Base-by-base conservation (phyloP, 108 stramenopile genomes). In the Fistulifera pelliculosa region DNA sequence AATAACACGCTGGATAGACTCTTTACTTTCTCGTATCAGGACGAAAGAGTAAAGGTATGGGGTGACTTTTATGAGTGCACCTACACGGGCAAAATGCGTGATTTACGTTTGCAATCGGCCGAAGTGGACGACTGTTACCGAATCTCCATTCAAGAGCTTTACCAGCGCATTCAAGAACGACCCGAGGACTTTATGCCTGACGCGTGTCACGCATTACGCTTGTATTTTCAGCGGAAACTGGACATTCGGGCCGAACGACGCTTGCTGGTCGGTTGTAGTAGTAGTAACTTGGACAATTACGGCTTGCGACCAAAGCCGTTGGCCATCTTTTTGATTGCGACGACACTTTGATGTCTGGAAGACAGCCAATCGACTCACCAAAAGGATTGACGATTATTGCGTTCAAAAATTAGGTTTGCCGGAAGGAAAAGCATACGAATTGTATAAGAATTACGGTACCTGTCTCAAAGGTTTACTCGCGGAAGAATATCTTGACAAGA, bases 281-380 rank as follows among this genome's bases (percentile, higher is more conserved):
- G 40, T 26, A 47, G 59, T 39, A 63, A 74, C 61, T 56, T 74
- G 58, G 58, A 64, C 24, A 22, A 19, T 1, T 74, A 68, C 31
- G 19, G 19, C 17, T 23, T 68, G 0, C 62, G 73, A 19, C 61
- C 60, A 13, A 66, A 59, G 48, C 75, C 76, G 6, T 17, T 65
- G 48, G 77, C 61, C 1, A 73, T 84, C 16, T 81, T 85, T 85
- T 85, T 61, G 84, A 85, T 62, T 81, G 80, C 56, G 84, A 86
- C 55, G 84, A 86, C 50, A 86, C 55, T 77, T 77, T 64, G 80
- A 86, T 66, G 49, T 49, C 16, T 86, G 84, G 84, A 64, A 75
- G 35, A 57, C 74, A 5, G 84, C 80, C 11, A 48, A 56, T 0
- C 23, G 52, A 16, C 45, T 86, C 13, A 81, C 80, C 0, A 52